Percentiles rank a stretch among this genome's conserved stretches.
phyloP scores from a whole-genome alignment of 2,329 filamentous ascomycete species.

The Stachybotrys echinatus region DNA sequence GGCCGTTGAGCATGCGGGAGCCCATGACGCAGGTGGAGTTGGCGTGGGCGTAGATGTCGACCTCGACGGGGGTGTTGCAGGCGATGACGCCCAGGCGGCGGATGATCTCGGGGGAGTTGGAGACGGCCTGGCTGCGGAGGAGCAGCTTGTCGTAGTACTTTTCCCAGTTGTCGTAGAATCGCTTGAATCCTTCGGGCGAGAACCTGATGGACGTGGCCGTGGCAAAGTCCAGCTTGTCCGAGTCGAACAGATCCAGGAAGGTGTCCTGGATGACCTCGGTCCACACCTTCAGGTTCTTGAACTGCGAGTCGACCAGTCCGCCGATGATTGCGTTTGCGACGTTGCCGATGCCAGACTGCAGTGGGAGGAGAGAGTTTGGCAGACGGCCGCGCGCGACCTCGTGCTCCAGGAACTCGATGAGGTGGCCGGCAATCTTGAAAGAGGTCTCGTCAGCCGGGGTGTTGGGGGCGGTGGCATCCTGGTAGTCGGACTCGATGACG shows the following conservation, averaged over 20 bases:
- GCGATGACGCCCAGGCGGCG: conserved; percentile 80
- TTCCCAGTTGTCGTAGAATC: conserved; percentile 85
- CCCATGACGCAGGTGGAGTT: conserved; percentile 90
- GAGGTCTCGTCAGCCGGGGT: conserved; percentile 69
- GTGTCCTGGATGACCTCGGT: conserved; percentile 91
- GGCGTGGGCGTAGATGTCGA: conserved; percentile 91
- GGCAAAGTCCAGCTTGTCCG: conserved; percentile 80
- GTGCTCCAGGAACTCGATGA: conserved; percentile 81
- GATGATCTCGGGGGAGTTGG: conserved; percentile 88
- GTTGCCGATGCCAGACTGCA: conserved; percentile 88
- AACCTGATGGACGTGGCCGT: conserved; percentile 88
- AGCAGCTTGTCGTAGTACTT: conserved; percentile 75
- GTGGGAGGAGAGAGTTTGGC: conserved; percentile 69
- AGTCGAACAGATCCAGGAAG: conserved; percentile 90
- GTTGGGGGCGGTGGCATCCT: conserved; percentile 70
- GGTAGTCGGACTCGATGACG: conserved; percentile 79
- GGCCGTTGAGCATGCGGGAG: conserved; percentile 79
- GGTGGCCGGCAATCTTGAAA: conserved; percentile 66
- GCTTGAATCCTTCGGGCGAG: conserved; percentile 84
- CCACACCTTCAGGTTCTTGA: conserved; percentile 86
- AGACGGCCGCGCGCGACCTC: conserved; percentile 76
- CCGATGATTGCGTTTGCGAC: conserved; percentile 90
- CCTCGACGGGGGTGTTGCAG: conserved; percentile 93
- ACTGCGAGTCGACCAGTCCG: conserved; percentile 74
- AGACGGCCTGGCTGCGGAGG: conserved; percentile 81